Evolutionary conservation across 768 basidiomycete species (phyloP).

Genomic region (Hygrophoropsis aurantiaca): DNA sequence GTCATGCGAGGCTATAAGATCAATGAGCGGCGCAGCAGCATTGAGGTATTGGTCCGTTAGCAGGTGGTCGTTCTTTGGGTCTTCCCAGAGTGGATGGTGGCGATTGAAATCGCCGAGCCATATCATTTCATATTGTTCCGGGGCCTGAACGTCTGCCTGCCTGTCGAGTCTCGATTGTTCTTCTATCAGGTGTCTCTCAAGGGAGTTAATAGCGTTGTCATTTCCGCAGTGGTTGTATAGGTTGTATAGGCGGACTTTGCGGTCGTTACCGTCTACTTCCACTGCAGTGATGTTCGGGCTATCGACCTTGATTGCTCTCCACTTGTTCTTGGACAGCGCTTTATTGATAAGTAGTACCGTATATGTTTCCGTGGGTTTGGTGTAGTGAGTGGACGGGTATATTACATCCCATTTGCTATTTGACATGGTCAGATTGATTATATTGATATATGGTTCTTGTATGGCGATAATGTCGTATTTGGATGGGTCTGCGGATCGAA

Average conservation of each 20-base stretch:
- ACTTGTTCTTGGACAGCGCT: background rate
- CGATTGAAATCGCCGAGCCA: slow-evolving; percentile 43
- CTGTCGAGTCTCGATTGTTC: background rate
- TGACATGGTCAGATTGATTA: slow-evolving; percentile 9
- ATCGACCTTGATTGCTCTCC: background rate
- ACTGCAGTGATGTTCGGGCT: slow-evolving; percentile 23
- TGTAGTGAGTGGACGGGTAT: slow-evolving; percentile 24
- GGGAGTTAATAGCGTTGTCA: background rate
- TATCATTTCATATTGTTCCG: slow-evolving; percentile 12
- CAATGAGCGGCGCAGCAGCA: background rate
- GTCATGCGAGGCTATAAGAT: slow-evolving; percentile 7
- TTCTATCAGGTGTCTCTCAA: background rate
- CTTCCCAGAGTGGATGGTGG: slow-evolving; percentile 43
- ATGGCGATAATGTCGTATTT: slow-evolving; percentile 22
- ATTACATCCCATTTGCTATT: slow-evolving; percentile 12
- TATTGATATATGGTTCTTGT: slow-evolving; percentile 33
- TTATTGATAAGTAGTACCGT: slow-evolving; percentile 11
- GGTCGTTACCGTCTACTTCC: slow-evolving; percentile 10
- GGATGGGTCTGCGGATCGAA: slow-evolving; percentile 1
- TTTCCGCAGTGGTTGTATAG: slow-evolving; percentile 14
- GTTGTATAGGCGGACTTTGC: slow-evolving; percentile 14
- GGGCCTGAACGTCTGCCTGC: background rate
- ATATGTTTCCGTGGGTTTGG: background rate
- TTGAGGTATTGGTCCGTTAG: slow-evolving; percentile 25
- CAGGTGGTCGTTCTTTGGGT: slow-evolving; percentile 26